These are phyloP conservation scores for Strobilomyces dryophilus DNA, from an alignment of 768 basidiomycete species.

Conservation along the genomic window DNA sequence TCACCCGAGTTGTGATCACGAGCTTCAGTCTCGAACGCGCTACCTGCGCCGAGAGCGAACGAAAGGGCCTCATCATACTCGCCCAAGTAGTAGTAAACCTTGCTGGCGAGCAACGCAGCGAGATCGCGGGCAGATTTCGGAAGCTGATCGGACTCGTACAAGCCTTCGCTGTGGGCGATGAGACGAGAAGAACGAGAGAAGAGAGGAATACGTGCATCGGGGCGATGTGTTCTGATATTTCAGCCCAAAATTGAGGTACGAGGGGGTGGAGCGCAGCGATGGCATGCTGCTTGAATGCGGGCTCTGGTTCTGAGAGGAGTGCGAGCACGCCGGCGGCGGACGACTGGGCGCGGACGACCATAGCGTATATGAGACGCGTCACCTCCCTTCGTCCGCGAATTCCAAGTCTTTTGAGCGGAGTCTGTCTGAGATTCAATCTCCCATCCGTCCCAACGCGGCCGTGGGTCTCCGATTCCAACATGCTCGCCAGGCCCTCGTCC, in stretches of 20 bases:
- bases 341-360: slow-evolving; percentile 73
- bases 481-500: slow-evolving; percentile 45
- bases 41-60: slow-evolving; percentile 89
- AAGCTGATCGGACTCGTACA: slow-evolving; percentile 82
- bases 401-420: slow-evolving; percentile 31
- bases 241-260: slow-evolving; percentile 96
- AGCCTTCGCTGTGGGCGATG: slow-evolving; percentile 62
- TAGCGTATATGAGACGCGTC: slow-evolving; percentile 37
- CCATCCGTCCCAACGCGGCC: slow-evolving; percentile 26
- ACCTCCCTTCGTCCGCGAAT: slow-evolving; percentile 37
- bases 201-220: slow-evolving; percentile 61
- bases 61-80: slow-evolving; percentile 94
- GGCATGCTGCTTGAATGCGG: slow-evolving; percentile 87
- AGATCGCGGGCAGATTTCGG: slow-evolving; percentile 69
- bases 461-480: slow-evolving; percentile 22
- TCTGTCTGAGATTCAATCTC: slow-evolving; percentile 19
- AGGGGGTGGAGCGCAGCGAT: slow-evolving; percentile 76
- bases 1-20: slow-evolving; percentile 65
- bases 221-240: slow-evolving; percentile 93
- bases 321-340: slow-evolving; percentile 89
- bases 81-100: slow-evolving; percentile 95
- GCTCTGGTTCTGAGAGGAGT: slow-evolving; percentile 84
- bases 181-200: slow-evolving; percentile 6
- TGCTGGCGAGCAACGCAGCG: slow-evolving; percentile 92
- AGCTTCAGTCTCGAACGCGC: slow-evolving; percentile 76